Conservation (phyloP, 106 monocot species). For the Iris macrosiphon region DNA sequence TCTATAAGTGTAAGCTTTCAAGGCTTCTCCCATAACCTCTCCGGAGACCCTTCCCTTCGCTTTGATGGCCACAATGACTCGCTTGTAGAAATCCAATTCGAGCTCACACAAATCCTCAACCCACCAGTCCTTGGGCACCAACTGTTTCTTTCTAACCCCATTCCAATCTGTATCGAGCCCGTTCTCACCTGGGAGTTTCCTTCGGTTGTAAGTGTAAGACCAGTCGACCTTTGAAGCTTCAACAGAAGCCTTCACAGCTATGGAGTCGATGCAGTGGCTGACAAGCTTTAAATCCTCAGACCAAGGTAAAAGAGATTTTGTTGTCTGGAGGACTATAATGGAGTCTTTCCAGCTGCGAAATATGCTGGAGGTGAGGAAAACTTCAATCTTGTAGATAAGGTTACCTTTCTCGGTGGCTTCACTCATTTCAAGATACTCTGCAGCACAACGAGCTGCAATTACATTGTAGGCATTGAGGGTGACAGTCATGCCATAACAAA, state of each 20-base stretch:
- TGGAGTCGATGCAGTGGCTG: slow-evolving; percentile 27
- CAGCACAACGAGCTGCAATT: slow-evolving; percentile 37
- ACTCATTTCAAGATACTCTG: slow-evolving; percentile 51
- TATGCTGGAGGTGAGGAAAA: slow-evolving; percentile 35
- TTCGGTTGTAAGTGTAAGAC: slow-evolving; percentile 44
- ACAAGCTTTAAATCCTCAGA: slow-evolving; percentile 38
- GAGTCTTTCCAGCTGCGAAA: slow-evolving; percentile 57
- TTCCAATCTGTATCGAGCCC: slow-evolving; percentile 9
- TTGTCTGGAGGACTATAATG: slow-evolving; percentile 45
- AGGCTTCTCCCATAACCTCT: slow-evolving; percentile 26
- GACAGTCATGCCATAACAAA: slow-evolving; percentile 49
- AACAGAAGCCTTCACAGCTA: slow-evolving; percentile 34
- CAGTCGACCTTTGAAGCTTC: slow-evolving; percentile 36
- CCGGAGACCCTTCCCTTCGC: slow-evolving; percentile 5
- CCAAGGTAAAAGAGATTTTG: slow-evolving; percentile 33
- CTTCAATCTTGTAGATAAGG: slow-evolving; percentile 42
- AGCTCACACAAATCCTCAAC: slow-evolving; percentile 37
- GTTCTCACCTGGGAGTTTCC: slow-evolving; percentile 2
- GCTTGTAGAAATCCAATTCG: slow-evolving; percentile 19
- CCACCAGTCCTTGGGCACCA: slow-evolving; percentile 38
- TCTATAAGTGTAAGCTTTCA: slow-evolving; percentile 26
- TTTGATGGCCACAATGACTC: slow-evolving; percentile 20
- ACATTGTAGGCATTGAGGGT: slow-evolving; percentile 54
- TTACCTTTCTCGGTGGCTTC: slow-evolving; percentile 42
- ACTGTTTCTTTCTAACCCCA: slow-evolving; percentile 11